Evolutionary conservation across 768 basidiomycete genomes (phyloP), one percentile per base, ranked within the genome.

Genomic region (Fomitopsis pulvina): DNA sequence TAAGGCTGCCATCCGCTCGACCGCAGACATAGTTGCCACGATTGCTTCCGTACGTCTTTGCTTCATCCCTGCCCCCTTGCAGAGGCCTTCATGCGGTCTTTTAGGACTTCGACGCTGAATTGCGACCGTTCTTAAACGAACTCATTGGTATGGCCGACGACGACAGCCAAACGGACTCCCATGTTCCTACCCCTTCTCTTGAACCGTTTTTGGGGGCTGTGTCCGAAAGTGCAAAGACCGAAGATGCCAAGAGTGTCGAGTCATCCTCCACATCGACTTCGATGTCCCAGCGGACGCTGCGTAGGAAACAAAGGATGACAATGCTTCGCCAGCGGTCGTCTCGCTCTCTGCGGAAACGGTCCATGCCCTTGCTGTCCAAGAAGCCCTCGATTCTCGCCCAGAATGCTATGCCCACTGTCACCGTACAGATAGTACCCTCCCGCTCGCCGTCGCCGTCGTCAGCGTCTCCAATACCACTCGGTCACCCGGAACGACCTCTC

Each of bases 401-500:
- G 8, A 41, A 34, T 24, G 41, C 47, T 1, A 16, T 48, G 2
- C 46, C 52, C 2, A 9, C 32, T 11, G 21, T 46, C 29, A 22
- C 32, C 10, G 14, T 14, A 34, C 29, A 28, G 29, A 20, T 16
- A 8, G 32, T 37, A 12, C 25, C 41, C 18, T 45, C 43, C 12
- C 37, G 34, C 9, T 51, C 50, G n/a, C 50, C 20, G 24, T 47
- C 38, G 20, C 47, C 20, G 6, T 28, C 51, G 45, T 28, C 43
- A 20, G 26, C 25, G 4, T 4, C 34, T 11, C n/a, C 7, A 3
- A 45, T 59, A 11, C 59, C 57, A 14, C 57, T 60, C 9, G 57
- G 57, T 4, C 56, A 56, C 26, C 58, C 60, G 0, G 44, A 52
- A n/a, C 55, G 62, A 1, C 62, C 62, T 11, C 54, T 63, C 2